Evolutionary conservation across 306 rosid genomes (phyloP), one percentile per base, ranked within the genome.

Genomic region (Medicago lupulina): DNA sequence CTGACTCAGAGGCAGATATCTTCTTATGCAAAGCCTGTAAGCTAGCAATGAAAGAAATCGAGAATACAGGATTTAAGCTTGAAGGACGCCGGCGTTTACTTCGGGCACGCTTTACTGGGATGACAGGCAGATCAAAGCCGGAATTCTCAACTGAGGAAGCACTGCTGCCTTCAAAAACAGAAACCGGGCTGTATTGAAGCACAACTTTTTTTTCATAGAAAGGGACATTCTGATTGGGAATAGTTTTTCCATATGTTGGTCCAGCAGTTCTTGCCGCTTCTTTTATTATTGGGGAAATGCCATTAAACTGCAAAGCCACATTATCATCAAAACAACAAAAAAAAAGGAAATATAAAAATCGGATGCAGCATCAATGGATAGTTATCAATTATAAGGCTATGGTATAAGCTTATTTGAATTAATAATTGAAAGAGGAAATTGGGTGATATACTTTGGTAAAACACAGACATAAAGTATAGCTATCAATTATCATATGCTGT

Each of bases 121-220:
- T 44, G 66, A 53, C 73, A 28, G 80, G 79, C 23, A 69, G 76
- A 15, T 84, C 88, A 46, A 77, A 41, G 65, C 64, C 79, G 58
- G 86, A 53, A 78, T 83, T 83, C 78, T 88, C 89, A 38, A 74
- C 86, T 6, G 89, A 85, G 75, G 87, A 86, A 74, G 94, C 85
- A 65, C 64, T 58, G 25, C 85, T 86, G 84, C 87, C 89, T 77
- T 92, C 96, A 41, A 87, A 89, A 46, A 86, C 91, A 16, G 97
- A 91, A 55, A 86, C 90, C 34, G 95, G 95, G 57, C 95, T 91
- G 80, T 86, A 85, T 31, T 64, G 85, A 62, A 64, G 84, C 70
- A 57, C 18, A 59, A 54, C 83, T 81, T 87, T 91, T 19, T 73
- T 91, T 34, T 73, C 82, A 55, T 58, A 77, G 39, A 46, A 80